Evolutionary conservation across 371 early-diverging fungal genomes (phyloP).

Genomic region (Entomophthora muscae): DNA sequence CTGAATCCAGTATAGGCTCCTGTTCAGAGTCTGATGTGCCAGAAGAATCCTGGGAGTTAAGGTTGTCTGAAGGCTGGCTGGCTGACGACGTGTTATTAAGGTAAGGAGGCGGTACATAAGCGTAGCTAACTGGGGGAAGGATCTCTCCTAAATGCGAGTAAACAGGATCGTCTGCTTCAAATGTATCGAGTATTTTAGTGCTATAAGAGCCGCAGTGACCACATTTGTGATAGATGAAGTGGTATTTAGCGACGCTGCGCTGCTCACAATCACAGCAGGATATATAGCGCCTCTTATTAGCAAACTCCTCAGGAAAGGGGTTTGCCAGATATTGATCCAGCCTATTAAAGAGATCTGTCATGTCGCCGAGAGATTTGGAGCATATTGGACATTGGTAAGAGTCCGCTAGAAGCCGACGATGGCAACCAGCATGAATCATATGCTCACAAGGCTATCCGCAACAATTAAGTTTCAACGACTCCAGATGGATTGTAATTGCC

Average conservation of each 20-base stretch:
- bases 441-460: conserved; percentile 81
- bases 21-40: no score
- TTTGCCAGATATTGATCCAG: conserved; percentile 65
- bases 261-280: conserved; percentile 94
- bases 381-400: conserved; percentile 96
- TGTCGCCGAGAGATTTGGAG: conserved; percentile 78
- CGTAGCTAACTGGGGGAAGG: not conserved
- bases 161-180: not conserved
- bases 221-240: conserved; percentile 94
- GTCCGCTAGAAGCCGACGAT: conserved; percentile 59
- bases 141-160: not conserved
- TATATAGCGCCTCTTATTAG: conserved; percentile 39
- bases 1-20: no score
- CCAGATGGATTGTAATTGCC: no score
- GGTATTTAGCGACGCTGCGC: conserved; percentile 60
- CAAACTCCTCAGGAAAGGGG: conserved; percentile 89
- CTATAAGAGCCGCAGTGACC: conserved; percentile 72
- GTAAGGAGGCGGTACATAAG: not conserved
- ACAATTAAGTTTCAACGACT: no score
- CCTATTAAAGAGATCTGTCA: conserved; percentile 58
- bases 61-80: no score
- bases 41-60: no score
- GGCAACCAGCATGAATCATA: conserved; percentile 81
- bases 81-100: no score
- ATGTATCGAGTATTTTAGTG: conserved; percentile 64